Conservation (phyloP, 2,329 filamentous ascomycete species). For the Ophiostoma ips region DNA sequence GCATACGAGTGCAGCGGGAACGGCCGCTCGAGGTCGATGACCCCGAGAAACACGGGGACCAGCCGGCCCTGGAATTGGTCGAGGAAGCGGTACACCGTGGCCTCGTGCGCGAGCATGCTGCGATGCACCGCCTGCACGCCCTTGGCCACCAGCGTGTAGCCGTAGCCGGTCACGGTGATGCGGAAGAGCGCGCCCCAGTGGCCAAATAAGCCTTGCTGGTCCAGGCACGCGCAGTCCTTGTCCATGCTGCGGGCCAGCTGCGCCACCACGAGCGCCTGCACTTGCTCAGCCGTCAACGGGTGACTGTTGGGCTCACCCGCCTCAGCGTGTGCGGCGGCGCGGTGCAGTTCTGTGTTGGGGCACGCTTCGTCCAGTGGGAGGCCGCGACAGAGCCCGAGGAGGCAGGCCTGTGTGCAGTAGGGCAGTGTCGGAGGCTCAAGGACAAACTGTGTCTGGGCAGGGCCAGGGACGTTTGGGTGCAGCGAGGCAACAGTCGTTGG, state of each 20-base stretch:
- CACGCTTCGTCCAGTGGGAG: slow-evolving; percentile 3
- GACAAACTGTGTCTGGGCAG: background rate
- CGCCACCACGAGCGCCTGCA: background rate
- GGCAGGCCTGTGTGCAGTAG: slow-evolving; percentile 8
- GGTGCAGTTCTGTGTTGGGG: slow-evolving; percentile 4
- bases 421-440: background rate
- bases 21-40: background rate
- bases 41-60: slow-evolving; percentile 2
- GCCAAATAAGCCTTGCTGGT: background rate
- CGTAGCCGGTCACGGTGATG: background rate
- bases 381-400: background rate
- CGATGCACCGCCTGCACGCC: background rate
- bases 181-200: slow-evolving; percentile 4
- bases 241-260: background rate
- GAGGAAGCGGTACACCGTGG: background rate
- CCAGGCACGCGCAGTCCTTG: background rate
- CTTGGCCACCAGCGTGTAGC: slow-evolving; percentile 5
- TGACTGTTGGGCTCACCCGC: background rate
- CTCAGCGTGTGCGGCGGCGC: background rate
- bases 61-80: background rate
- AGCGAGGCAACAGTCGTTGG: background rate
- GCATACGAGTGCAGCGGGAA: background rate
- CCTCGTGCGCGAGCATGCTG: background rate
- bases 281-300: background rate
- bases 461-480: too few species aligned